These are phyloP conservation scores for Tulasnella sp. DNA, from an alignment of 768 basidiomycete genomes.

Conservation along the genomic window DNA sequence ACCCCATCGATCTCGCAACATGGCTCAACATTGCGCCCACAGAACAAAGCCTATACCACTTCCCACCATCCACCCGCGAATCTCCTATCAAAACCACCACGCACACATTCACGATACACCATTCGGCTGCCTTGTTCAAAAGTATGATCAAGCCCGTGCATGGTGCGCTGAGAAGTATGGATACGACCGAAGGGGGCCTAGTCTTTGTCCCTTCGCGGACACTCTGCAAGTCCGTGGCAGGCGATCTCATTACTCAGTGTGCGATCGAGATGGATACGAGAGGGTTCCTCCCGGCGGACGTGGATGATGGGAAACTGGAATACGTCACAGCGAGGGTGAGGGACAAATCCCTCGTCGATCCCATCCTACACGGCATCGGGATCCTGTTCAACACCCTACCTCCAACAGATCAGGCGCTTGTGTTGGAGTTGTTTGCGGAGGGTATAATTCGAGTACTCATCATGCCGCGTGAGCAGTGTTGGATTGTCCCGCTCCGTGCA, in stretches of 20 bases:
- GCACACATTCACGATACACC: slow-evolving; percentile 72
- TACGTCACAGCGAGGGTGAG: slow-evolving; percentile 43
- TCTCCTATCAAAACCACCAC: slow-evolving; percentile 53
- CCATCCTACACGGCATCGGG: slow-evolving; percentile 74
- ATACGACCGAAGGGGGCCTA: slow-evolving; percentile 42
- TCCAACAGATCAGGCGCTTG: slow-evolving; percentile 52
- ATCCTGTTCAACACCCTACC: slow-evolving; percentile 67
- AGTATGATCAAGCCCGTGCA: slow-evolving; percentile 87
- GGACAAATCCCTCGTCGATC: slow-evolving; percentile 53
- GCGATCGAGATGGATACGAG: slow-evolving; percentile 58
- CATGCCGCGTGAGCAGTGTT: slow-evolving; percentile 71
- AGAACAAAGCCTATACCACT: slow-evolving; percentile 51
- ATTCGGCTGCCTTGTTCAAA: slow-evolving; percentile 79
- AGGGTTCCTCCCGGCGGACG: slow-evolving; percentile 50
- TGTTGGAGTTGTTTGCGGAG: slow-evolving; percentile 70
- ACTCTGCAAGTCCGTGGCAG: slow-evolving; percentile 61
- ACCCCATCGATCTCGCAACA: slow-evolving; percentile 63
- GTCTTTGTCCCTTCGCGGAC: slow-evolving; percentile 79
- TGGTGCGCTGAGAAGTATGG: slow-evolving; percentile 45
- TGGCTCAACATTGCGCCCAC: slow-evolving; percentile 67
- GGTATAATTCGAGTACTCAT: slow-evolving; percentile 71
- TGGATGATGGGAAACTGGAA: slow-evolving; percentile 45
- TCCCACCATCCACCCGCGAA: slow-evolving; percentile 72
- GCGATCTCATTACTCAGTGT: slow-evolving; percentile 79
- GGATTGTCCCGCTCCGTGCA: slow-evolving; percentile 79